Base-by-base conservation (phyloP, 2,329 filamentous ascomycete genomes). In the Pseudogymnoascus sp. region DNA sequence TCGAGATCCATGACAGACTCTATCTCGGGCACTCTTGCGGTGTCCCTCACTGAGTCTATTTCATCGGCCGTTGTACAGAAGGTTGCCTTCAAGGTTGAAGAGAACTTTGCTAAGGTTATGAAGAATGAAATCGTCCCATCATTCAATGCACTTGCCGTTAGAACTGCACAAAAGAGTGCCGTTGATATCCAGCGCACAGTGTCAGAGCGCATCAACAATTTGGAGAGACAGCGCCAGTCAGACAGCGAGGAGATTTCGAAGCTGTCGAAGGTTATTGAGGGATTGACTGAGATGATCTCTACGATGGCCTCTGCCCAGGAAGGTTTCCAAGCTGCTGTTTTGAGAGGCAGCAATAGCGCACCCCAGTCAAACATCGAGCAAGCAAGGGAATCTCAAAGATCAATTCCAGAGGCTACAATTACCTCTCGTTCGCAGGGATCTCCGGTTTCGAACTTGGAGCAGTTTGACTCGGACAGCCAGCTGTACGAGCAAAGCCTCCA, bases 21-120 rank as follows among this genome's bases (percentile, higher is more conserved):
- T 7, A 57, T 57, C 10, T 57, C 51, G 1, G 11, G 29, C 29
- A 57, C 51, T 14, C 29, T 57, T 4, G 29, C 51, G 8, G 29
- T 34, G n/a, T 57, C 51, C 8, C 51, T 57, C 51, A 57, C 51
- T 4, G 51, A 88, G 70, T 78, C 82, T 5, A 84, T 97, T 63
- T 83, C 88, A 3, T 90, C 96, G 62, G 83, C 86, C 61, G 82
- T 96, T 36, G 80, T 86, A 2, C 83, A 84, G 67, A 85, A 83
- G 60, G 81, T 96, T 31, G 79, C 84, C 4, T 77, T 83, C 47
- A 85, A 84, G 63, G 80, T 96, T 29, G 89, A 96, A 70, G 81
- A 84, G 63, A 86, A 90, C 64, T 80, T 96, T 60, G 76, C 82
- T 12, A 79, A 80, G 37, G 78, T 83, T 8, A 75, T 93, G 39